Evolutionary conservation across 2,329 filamentous ascomycete genomes (phyloP), one percentile per base, ranked within the genome.

Genomic region (Apiospora kogelbergensis): DNA sequence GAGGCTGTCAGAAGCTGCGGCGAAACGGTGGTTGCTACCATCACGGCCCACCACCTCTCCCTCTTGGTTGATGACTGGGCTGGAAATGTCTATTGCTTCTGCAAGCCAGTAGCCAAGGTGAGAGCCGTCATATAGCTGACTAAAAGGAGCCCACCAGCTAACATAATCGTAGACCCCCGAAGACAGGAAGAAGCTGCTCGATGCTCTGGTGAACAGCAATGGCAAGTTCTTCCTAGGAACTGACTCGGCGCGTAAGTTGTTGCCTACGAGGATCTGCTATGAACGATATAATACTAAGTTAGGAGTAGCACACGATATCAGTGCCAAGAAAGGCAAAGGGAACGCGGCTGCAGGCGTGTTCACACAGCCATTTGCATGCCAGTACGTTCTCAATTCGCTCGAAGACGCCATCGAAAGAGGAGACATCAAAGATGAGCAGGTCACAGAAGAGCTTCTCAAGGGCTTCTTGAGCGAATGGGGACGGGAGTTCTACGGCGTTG

Each of bases 271-370:
- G 30, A 33, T 24, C 26, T 17, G 75, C 76, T 67, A 84, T 89
- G 26, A 65, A 44, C 15, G 9, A 37, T n/a, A 60, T 11, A 7
- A 37, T 60, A 37, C 66, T 67, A 45, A 67, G 6, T 20, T 17
- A 15, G 37, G 26, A 68, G n/a, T 33, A 68, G 67, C 69, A 40
- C 90, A 92, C 77, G 84, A 86, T 48, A 83, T 86, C 24, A 79
- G 76, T 33, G 84, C 87, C 70, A 92, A 92, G 81, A 84, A 86
- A 67, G 87, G 84, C 24, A 81, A 81, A 65, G 84, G 84, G 64
- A 86, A 83, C 77, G 86, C 90, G 0, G 88, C 90, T 1, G 92
- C 92, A 0, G 92, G 92, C 3, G 91, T 94, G 65, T 95, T 94
- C 78, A 94, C 92, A 0, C 92, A 95, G 81, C 90, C 91, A 4